Evolutionary conservation across 1,284 basidiomycete genomes (phyloP), one percentile per base, ranked within the genome.

Genomic region (Lentinula novae-zelandiae): DNA sequence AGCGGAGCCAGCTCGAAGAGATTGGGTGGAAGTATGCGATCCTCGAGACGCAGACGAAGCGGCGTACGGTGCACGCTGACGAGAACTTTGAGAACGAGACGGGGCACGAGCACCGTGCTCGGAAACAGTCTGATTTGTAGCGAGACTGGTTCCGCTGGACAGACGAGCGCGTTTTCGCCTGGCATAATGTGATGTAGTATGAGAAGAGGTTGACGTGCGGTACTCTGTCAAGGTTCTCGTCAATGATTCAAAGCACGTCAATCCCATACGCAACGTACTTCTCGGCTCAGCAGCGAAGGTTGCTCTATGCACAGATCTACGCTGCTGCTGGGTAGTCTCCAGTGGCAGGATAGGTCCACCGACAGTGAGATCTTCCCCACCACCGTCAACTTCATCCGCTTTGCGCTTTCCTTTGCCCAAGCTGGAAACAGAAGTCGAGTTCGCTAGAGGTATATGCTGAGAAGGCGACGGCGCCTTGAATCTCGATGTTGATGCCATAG

Each of bases 121-220:
- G 8, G 44, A 46, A 40, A 36, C 53, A 13, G 48, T 46, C 33
- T 57, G 60, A 27, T 27, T 50, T 27, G 57, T 53, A 10, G 53
- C 46, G 42, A 53, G 50, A 44, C 57, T 60, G 6, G 33, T 85
- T 67, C 68, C 73, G 77, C 0, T 69, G 1, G 86, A 84, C 22
- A 90, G 71, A 22, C 84, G 81, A 6, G 83, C 84, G 61, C 88
- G 83, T 69, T 90, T 90, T 64, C 83, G 82, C 64, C 83, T 79
- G 66, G 81, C 88, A 2, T 86, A 87, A 4, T 87, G 87, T 1
- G 87, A 87, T 0, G 86, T 82, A 64, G 77, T 77, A 20, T 75
- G 73, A 54, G 78, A 61, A 39, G 76, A 76, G 54, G 67, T 72
- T 66, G 75, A 75, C 17, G 69, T 75, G 8, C 79, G 78, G 60